Percentiles rank a stretch among this genome's conserved stretches.
These are phyloP conservation scores for Lepidopterella palustris DNA, from an alignment of 495 filamentous ascomycete species.

Conservation along the genomic window DNA sequence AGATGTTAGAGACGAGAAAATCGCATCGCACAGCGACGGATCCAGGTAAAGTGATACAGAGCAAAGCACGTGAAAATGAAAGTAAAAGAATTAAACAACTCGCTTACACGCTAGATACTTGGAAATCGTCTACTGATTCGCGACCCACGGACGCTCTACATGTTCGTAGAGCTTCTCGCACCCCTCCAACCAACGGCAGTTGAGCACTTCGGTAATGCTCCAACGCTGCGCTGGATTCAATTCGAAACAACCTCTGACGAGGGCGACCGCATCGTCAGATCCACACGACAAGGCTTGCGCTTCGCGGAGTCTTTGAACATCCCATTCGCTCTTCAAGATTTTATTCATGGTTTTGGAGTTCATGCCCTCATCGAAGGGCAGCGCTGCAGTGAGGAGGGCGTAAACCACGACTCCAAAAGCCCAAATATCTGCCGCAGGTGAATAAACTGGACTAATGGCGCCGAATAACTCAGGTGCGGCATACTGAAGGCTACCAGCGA, in stretches of 20 bases:
- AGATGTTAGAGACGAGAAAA: background rate
- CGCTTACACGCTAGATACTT: background rate
- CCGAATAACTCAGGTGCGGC: constrained; percentile 56
- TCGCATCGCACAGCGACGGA: background rate
- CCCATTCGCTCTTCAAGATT: constrained; percentile 59
- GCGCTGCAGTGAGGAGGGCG: constrained; percentile 55
- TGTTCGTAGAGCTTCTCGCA: constrained; percentile 24
- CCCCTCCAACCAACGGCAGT: constrained; percentile 51
- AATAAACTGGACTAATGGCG: constrained; percentile 42
- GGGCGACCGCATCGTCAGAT: constrained; percentile 28
- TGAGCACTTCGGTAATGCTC: constrained; percentile 40
- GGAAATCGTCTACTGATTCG: background rate
- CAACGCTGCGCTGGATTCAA: constrained; percentile 33
- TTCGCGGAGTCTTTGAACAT: constrained; percentile 43
- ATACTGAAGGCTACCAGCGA: constrained; percentile 62
- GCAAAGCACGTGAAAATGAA: too few species aligned
- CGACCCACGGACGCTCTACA: constrained; percentile 18
- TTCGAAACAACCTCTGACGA: constrained; percentile 39
- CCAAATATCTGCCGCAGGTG: constrained; percentile 61
- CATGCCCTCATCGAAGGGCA: constrained; percentile 61
- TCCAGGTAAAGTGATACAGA: too few species aligned
- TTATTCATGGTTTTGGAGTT: constrained; percentile 52
- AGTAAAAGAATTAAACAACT: constrained; percentile 2
- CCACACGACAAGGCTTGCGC: constrained; percentile 14
- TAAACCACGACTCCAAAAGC: constrained; percentile 64